Conservation (phyloP, 2,329 filamentous ascomycete genomes). For the Penicillium frequentans region DNA sequence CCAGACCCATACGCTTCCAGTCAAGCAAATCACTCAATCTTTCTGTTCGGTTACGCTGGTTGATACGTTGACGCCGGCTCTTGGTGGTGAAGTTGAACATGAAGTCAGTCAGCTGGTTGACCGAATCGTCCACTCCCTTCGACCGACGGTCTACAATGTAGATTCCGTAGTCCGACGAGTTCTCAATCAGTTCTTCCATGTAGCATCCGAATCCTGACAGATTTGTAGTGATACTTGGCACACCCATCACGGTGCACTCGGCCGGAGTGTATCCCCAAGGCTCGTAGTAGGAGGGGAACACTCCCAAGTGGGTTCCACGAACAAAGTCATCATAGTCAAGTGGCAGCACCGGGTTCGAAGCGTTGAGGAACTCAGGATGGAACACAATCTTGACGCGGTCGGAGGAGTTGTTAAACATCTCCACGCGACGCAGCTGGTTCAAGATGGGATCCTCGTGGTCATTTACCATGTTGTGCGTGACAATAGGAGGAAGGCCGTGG, state of each 20-base stretch:
- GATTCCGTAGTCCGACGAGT: conserved; percentile 96
- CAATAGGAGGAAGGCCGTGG: conserved; percentile 83
- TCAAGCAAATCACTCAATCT: conserved; percentile 90
- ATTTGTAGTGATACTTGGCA: conserved; percentile 97
- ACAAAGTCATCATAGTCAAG: conserved; percentile 99
- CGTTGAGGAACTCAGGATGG: conserved; percentile 97
- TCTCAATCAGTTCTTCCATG: conserved; percentile 99
- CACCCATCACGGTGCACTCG: conserved; percentile 98
- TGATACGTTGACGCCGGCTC: conserved; percentile 94
- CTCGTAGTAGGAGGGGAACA: conserved; percentile 98
- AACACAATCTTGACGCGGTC: conserved; percentile 98
- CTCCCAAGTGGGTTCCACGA: conserved; percentile 89
- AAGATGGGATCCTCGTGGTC: conserved; percentile 90
- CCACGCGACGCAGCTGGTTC: conserved; percentile 92
- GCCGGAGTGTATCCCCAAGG: conserved; percentile 98
- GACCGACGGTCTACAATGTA: conserved; percentile 95
- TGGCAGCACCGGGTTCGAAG: conserved; percentile 89
- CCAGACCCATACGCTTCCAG: conserved; percentile 99
- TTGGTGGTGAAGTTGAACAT: conserved; percentile 96
- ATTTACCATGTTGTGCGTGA: conserved; percentile 98
- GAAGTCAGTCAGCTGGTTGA: conserved; percentile 86
- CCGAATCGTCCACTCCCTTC: conserved; percentile 95
- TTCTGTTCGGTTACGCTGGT: conserved; percentile 96
- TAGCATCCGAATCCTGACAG: conserved; percentile 97
- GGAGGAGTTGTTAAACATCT: conserved; percentile 92